A percentile compares a stretch with the other conserved stretches of the same genome.
Conservation (phyloP, 495 filamentous ascomycete species). For the Penicillium robsamsonii region DNA sequence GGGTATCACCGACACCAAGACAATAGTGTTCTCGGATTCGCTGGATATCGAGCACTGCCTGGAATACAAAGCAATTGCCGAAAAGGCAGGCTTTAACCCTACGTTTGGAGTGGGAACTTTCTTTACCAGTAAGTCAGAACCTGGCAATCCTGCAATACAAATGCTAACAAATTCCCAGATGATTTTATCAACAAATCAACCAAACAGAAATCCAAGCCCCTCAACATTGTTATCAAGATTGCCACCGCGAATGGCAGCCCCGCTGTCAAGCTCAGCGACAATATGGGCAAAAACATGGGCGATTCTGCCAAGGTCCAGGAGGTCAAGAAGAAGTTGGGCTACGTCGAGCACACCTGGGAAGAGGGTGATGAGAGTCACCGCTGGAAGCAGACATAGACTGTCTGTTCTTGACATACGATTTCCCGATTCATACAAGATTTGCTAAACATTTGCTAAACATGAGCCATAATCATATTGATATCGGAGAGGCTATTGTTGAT, state of each 20-base stretch:
- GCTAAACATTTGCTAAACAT: neutral
- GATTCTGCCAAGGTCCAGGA: conserved; percentile 71
- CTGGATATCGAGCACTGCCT: conserved; percentile 87
- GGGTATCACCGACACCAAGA: conserved; percentile 79
- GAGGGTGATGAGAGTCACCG: conserved; percentile 79
- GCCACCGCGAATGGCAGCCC: conserved; percentile 76
- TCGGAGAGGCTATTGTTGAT: neutral
- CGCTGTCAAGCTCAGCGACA: conserved; percentile 95
- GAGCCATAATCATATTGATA: conserved; percentile 1
- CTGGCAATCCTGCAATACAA: neutral
- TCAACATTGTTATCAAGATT: conserved; percentile 98
- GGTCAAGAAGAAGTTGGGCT: conserved; percentile 83
- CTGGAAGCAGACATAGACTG: conserved; percentile 50
- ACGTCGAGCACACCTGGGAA: conserved; percentile 79
- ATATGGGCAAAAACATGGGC: conserved; percentile 93
- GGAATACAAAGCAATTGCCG: conserved; percentile 79
- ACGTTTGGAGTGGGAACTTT: conserved; percentile 94
- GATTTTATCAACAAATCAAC: conserved; percentile 70
- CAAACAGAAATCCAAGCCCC: conserved; percentile 79
- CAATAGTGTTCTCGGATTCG: conserved; percentile 95
- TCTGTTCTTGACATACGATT: neutral
- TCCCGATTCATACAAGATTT: neutral
- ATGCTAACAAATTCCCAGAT: conserved; percentile 43
- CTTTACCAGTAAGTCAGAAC: conserved; percentile 66
- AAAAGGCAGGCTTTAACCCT: conserved; percentile 74